Evolutionary conservation across 257 asterid species (phyloP).

Genomic region (Lantana camara): DNA sequence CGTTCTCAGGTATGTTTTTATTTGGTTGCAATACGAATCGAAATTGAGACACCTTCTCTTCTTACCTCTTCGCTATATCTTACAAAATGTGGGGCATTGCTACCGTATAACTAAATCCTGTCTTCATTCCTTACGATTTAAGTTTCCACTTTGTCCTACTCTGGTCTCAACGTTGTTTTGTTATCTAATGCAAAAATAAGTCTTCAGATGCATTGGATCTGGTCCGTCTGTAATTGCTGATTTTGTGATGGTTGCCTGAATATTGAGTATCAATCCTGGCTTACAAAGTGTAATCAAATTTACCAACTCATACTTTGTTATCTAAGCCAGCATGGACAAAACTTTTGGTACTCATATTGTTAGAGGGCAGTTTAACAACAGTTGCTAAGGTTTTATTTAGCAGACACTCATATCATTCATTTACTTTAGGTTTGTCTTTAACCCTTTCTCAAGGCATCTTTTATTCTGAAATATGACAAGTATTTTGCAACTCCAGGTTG

Average conservation of each 20-base stretch:
- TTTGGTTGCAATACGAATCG: slow-evolving; percentile 3
- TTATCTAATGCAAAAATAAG: slow-evolving; percentile 2
- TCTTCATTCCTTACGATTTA: slow-evolving; percentile 19
- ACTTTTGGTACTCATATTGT: slow-evolving; percentile 7
- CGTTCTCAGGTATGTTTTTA: slow-evolving; percentile 77
- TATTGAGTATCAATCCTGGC: slow-evolving; percentile 18
- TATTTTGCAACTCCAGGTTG: slow-evolving; percentile 62
- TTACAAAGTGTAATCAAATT: slow-evolving; percentile 18
- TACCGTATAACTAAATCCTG: background rate
- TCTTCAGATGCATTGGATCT: slow-evolving; percentile 3
- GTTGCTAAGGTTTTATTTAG: slow-evolving; percentile 16
- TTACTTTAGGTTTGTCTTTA: background rate
- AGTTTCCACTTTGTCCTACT: slow-evolving; percentile 16
- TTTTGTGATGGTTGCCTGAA: slow-evolving; percentile 1
- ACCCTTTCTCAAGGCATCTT: slow-evolving; percentile 7
- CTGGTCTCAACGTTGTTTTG: slow-evolving; percentile 8
- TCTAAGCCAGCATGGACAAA: slow-evolving; percentile 20
- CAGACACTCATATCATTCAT: slow-evolving; percentile 16
- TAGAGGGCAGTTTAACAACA: slow-evolving; percentile 12
- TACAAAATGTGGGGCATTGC: background rate
- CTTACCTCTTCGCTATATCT: slow-evolving; percentile 8
- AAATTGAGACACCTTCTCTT: slow-evolving; percentile 1
- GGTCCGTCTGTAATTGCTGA: slow-evolving; percentile 13
- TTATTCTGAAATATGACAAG: slow-evolving; percentile 28
- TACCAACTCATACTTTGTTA: background rate